phyloP scores from a whole-genome alignment of 2,329 filamentous ascomycete species.

The Dendrostoma leiphaemia region DNA sequence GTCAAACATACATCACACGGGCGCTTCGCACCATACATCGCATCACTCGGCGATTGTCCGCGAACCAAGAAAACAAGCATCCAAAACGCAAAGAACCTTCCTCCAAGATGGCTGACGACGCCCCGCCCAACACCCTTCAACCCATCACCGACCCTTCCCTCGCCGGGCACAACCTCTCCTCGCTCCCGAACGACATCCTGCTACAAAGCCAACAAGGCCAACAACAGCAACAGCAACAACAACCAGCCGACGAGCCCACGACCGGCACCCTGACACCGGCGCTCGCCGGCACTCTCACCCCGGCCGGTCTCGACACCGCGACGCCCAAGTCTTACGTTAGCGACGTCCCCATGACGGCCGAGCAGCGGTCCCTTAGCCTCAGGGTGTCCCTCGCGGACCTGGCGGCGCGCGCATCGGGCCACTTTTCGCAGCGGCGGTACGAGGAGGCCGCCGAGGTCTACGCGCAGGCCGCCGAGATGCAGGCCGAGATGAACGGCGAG shows the following conservation, averaged over 20 bases:
- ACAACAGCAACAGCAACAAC: too few relatives aligned
- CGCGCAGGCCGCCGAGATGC: conserved; percentile 83
- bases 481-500: conserved; percentile 89
- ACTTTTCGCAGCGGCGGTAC: conserved; percentile 89
- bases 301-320: conserved; percentile 26
- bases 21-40: conserved; percentile 1
- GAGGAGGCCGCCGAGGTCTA: conserved; percentile 83
- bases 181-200: conserved; percentile 7
- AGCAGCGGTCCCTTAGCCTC: conserved; percentile 32
- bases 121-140: conserved; percentile 3
- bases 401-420: conserved; percentile 74
- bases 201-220: background rate
- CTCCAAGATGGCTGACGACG: conserved; percentile 19
- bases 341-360: conserved; percentile 26
- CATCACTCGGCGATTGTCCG: background rate
- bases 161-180: background rate
- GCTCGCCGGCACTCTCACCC: conserved; percentile 24
- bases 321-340: conserved; percentile 27
- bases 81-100: background rate
- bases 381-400: conserved; percentile 74
- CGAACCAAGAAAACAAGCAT: background rate
- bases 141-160: conserved; percentile 3
- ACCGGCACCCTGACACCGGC: conserved; percentile 6
- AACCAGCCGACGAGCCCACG: background rate
- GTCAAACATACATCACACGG: too few relatives aligned